Evolutionary conservation across 768 basidiomycete genomes (phyloP), one percentile per base, ranked within the genome.

Genomic region (Xerocomus spinulosus): DNA sequence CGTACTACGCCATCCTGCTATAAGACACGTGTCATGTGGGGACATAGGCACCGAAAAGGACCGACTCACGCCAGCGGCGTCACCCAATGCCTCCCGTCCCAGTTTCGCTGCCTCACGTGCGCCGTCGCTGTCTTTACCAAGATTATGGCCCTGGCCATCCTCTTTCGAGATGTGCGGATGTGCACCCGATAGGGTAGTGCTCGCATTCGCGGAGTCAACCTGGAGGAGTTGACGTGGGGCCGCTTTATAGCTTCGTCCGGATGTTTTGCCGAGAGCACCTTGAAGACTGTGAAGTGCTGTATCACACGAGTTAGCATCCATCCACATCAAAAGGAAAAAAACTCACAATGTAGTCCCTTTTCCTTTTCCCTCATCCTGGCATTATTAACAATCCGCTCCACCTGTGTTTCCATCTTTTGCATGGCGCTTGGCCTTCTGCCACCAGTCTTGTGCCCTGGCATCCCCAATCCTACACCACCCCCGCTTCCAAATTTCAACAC

Each of bases 221-320:
- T 98, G 92, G 4, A 99, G 77, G 21, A 98, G 81, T 51, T 96
- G 95, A 34, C 95, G 81, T 13, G 96, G 96, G n/a, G 94, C 94
- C 25, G 93, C 92, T 59, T 92, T 93, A 62, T 93, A 90, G 51
- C 92, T 94, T 47, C 95, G 76, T 21, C 92, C 87, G 29, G 93
- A 91, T 2, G 94, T 95, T 68, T 86, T 93, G 8, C 96, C 96
- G 4, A 99, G 78, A 8, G 93, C 96, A 46, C 95, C 94, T 72
- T 96, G 83, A 13, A 95, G 76, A 63, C 81, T 89, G 59, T 84
- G 83, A 17, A 83, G 58, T 36, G 82, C 86, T 88, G 40, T 24
- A 57, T 43, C 50, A 51, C 8, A 9, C 15, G 36, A 43, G 6
- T 60, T 35, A 54, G 42, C 26, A 20, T 35, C 8, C 14, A 4